A percentile compares a stretch with the other conserved stretches of the same genome.
Evolutionary conservation across 2,329 filamentous ascomycete genomes (phyloP).

Genomic region (Penicillium frequentans): DNA sequence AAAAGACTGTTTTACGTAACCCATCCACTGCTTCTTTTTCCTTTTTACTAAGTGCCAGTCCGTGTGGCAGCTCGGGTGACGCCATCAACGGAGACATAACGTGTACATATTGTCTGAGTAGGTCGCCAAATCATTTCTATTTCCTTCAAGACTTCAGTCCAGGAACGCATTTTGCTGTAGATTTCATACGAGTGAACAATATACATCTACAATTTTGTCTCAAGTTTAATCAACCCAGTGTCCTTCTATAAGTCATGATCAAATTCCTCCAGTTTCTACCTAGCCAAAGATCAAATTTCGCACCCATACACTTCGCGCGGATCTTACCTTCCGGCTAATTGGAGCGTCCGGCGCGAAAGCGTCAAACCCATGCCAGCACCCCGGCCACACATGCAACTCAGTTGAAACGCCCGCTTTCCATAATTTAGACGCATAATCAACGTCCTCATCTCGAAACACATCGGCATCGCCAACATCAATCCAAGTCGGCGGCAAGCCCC

Average conservation of each 20-base stretch:
- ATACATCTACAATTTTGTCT: background rate
- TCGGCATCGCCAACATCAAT: slow-evolving; percentile 16
- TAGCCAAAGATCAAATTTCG: background rate
- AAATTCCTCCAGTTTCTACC: background rate
- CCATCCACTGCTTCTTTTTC: slow-evolving; percentile 10
- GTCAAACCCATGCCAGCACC: slow-evolving; percentile 14
- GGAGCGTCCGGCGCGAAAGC: background rate
- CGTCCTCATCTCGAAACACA: slow-evolving; percentile 14
- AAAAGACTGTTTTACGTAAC: slow-evolving; percentile 24
- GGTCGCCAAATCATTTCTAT: slow-evolving; percentile 17
- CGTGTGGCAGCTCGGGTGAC: slow-evolving; percentile 15
- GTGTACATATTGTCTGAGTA: slow-evolving; percentile 41
- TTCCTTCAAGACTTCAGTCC: background rate
- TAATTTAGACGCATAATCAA: slow-evolving; percentile 7
- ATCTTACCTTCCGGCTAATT: background rate
- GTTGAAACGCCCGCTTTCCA: slow-evolving; percentile 9
- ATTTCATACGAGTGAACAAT: background rate
- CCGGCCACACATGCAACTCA: slow-evolving; percentile 16
- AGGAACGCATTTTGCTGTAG: background rate
- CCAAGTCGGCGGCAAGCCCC: slow-evolving; percentile 6
- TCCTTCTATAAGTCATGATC: too few species aligned
- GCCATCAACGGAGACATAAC: slow-evolving; percentile 31
- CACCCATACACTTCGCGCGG: background rate
- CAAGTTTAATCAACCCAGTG: background rate
- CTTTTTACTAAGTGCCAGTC: slow-evolving; percentile 21